Evolutionary conservation across 2,329 filamentous ascomycete species (phyloP).

Genomic region (Fusarium succisae): DNA sequence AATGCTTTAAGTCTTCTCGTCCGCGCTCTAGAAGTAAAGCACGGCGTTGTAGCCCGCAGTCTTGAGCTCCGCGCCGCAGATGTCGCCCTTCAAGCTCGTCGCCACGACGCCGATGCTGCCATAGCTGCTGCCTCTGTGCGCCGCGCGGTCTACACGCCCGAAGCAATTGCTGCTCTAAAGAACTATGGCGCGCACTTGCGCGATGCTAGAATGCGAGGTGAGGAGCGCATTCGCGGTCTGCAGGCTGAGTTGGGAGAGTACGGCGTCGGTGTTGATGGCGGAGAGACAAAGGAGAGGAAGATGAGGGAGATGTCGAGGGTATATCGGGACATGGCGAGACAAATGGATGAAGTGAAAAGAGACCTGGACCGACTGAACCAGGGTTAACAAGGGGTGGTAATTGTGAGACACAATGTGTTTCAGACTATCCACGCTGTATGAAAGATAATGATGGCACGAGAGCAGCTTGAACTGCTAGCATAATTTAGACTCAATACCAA

Average conservation of each 20-base stretch:
- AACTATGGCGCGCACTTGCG: constrained; percentile 61
- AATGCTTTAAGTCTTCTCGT: constrained; percentile 55
- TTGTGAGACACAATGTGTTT: neutral
- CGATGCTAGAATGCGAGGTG: constrained; percentile 57
- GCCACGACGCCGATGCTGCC: constrained; percentile 51
- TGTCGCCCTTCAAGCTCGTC: constrained; percentile 55
- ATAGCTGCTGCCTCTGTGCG: constrained; percentile 48
- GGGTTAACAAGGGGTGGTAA: constrained; percentile 21
- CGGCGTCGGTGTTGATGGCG: constrained; percentile 53
- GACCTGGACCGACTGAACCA: constrained; percentile 55
- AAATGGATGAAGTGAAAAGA: constrained; percentile 59
- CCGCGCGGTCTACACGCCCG: constrained; percentile 56
- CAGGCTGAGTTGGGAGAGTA: constrained; percentile 59
- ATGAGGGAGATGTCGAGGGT: constrained; percentile 64
- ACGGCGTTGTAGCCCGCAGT: constrained; percentile 60
- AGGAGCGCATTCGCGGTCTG: constrained; percentile 54
- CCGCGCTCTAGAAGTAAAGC: constrained; percentile 64
- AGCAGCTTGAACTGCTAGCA: neutral
- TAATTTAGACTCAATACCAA: neutral
- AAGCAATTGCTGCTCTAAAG: constrained; percentile 53
- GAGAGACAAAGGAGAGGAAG: constrained; percentile 55
- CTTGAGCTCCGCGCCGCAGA: constrained; percentile 61
- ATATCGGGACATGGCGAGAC: constrained; percentile 59
- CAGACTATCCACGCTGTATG: neutral
- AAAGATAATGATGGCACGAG: neutral